Conservation (phyloP, 495 filamentous ascomycete genomes). For the Patellaria atrata region DNA sequence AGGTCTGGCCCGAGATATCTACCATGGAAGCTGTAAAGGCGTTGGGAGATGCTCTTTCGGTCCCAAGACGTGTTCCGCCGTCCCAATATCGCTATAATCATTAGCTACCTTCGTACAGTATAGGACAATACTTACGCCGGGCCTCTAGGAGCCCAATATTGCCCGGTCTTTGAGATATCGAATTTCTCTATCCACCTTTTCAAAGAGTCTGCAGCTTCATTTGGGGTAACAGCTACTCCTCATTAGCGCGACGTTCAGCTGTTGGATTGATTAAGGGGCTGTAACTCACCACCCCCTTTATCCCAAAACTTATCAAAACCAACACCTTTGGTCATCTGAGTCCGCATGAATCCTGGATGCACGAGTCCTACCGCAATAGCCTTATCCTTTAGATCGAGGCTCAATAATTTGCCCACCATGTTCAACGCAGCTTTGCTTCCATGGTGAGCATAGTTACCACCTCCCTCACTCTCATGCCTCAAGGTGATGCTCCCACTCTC, state of each 20-base stretch:
- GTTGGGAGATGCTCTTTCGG: constrained; percentile 37
- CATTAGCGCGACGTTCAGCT: constrained; percentile 3
- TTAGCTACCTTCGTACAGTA: constrained; percentile 6
- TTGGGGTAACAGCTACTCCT: constrained; percentile 43
- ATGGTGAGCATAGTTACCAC: constrained; percentile 62
- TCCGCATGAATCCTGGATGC: constrained; percentile 64
- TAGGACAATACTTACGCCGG: constrained; percentile 34
- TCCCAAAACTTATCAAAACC: constrained; percentile 45
- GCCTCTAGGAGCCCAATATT: constrained; percentile 60
- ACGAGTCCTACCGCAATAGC: constrained; percentile 50
- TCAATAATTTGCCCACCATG: constrained; percentile 59
- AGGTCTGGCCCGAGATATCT: no score
- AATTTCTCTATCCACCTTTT: constrained; percentile 46
- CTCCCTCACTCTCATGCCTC: constrained; percentile 50
- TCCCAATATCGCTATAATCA: constrained; percentile 47
- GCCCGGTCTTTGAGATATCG: constrained; percentile 48
- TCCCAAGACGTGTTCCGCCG: constrained; percentile 48
- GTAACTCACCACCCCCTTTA: constrained; percentile 8
- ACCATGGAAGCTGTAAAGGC: constrained; percentile 59
- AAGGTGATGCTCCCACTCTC: constrained; percentile 57
- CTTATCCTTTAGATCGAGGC: constrained; percentile 48
- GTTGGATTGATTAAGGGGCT: no score
- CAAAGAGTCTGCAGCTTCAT: constrained; percentile 50
- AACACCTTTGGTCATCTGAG: constrained; percentile 56
- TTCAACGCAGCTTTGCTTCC: constrained; percentile 57